Percentiles rank a stretch among this genome's conserved stretches.
phyloP scores from a whole-genome alignment of 1,284 basidiomycete species.

The Sphaerobolus stellatus region DNA sequence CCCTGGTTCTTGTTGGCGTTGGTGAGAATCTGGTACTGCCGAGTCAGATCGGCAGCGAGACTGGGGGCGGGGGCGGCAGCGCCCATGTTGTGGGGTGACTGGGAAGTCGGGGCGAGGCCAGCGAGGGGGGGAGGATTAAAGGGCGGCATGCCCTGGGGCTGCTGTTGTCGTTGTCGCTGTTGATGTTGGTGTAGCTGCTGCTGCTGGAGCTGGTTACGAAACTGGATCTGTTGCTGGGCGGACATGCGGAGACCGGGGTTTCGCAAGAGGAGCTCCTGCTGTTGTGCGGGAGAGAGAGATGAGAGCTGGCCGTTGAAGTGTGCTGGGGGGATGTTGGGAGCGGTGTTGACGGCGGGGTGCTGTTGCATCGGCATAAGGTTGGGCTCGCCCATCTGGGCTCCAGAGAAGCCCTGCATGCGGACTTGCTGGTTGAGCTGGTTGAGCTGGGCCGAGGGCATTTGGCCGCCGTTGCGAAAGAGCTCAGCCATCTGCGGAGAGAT shows the following conservation, averaged over 20 bases:
- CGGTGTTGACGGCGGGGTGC: too few relatives aligned
- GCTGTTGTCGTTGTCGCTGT: conserved; percentile 25
- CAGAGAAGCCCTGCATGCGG: too few relatives aligned
- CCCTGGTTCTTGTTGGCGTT: conserved; percentile 17
- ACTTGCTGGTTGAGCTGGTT: too few relatives aligned
- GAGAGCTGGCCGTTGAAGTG: not conserved
- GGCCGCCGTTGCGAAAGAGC: too few relatives aligned
- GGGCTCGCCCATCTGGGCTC: too few relatives aligned
- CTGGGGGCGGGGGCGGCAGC: not conserved
- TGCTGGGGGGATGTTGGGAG: too few relatives aligned
- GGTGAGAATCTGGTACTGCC: conserved; percentile 7
- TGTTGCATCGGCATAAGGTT: too few relatives aligned
- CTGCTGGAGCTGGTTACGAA: conserved; percentile 11
- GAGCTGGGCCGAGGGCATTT: too few relatives aligned
- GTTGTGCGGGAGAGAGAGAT: not conserved
- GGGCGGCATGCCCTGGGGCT: conserved; percentile 7
- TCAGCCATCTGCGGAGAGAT: too few relatives aligned
- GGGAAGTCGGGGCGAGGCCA: not conserved
- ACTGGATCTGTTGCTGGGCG: not conserved
- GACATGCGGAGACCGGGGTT: not conserved
- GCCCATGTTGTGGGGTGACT: not conserved
- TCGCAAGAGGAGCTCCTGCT: not conserved
- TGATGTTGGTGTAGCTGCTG: conserved; percentile 31
- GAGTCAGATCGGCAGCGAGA: conserved; percentile 4
- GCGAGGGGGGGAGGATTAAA: conserved; percentile 10